phyloP scores from a whole-genome alignment of 495 filamentous ascomycete genomes.

The Baudoinia panamericana region DNA sequence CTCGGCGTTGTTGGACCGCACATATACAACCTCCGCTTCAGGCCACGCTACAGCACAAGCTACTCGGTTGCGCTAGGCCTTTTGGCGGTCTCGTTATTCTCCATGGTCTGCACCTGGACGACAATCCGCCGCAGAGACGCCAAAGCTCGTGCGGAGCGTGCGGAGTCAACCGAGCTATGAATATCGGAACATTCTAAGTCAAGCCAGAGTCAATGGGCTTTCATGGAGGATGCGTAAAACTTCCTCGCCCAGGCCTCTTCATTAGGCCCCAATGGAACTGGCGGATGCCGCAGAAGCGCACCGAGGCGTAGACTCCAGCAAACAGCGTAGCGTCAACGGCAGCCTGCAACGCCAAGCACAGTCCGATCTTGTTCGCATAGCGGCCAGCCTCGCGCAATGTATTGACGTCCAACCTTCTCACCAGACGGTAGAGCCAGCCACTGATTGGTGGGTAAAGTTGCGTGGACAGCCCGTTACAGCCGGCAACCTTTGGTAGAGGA shows the following conservation, averaged over 20 bases:
- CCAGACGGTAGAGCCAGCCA: neutral
- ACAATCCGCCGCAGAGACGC: neutral
- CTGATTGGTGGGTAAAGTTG: neutral
- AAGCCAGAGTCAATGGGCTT: too few species aligned
- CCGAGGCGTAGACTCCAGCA: slow-evolving; percentile 1
- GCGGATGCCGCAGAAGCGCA: slow-evolving; percentile 4
- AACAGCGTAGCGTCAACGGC: neutral
- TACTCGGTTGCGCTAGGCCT: slow-evolving; percentile 2
- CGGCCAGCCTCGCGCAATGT: too few species aligned
- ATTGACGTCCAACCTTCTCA: neutral
- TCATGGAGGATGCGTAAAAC: too few species aligned
- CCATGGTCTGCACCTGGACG: neutral
- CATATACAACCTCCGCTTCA: neutral
- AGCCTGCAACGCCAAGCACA: slow-evolving; percentile 4
- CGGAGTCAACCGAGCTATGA: too few species aligned
- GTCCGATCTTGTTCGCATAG: slow-evolving; percentile 10
- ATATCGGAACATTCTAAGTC: too few species aligned
- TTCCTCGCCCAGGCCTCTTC: neutral
- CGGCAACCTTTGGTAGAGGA: slow-evolving; percentile 2
- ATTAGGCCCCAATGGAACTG: slow-evolving; percentile 6
- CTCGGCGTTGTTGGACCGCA: slow-evolving; percentile 3
- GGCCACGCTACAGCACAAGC: slow-evolving; percentile 2
- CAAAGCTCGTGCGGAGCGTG: too few species aligned
- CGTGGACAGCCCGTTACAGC: neutral
- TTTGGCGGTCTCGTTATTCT: neutral